A percentile compares a stretch with the other conserved stretches of the same genome.
Conservation (phyloP, 2,329 filamentous ascomycete species). For the Arthrocladium fulminans region DNA sequence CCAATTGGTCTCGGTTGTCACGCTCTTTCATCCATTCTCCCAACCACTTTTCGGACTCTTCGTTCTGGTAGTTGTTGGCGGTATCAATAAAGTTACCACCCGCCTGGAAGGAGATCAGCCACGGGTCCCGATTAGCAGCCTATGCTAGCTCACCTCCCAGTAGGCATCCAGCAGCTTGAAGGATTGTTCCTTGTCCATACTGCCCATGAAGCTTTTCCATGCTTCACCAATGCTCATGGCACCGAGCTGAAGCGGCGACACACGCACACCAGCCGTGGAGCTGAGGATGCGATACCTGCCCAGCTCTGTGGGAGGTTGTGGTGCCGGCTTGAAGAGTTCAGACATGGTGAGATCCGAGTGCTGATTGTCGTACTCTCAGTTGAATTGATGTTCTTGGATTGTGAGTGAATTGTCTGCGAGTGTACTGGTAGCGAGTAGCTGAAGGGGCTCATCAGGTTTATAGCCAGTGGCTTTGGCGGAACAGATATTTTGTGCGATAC, state of each 20-base stretch:
- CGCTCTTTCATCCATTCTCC: constrained; percentile 54
- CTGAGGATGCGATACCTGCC: constrained; percentile 58
- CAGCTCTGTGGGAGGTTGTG: constrained; percentile 51
- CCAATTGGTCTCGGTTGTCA: constrained; percentile 58
- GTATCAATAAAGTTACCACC: constrained; percentile 39
- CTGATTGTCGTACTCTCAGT: too few relatives aligned
- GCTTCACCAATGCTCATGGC: constrained; percentile 33
- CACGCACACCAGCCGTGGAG: constrained; percentile 55
- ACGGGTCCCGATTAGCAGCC: background rate
- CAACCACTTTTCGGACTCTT: constrained; percentile 57
- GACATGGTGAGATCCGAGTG: constrained; percentile 24
- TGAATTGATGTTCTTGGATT: too few relatives aligned
- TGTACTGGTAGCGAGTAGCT: too few relatives aligned
- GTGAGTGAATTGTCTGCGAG: too few relatives aligned
- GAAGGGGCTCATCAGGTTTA: too few relatives aligned
- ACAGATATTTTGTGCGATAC: too few relatives aligned
- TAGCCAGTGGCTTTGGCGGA: too few relatives aligned
- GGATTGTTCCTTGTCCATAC: constrained; percentile 53
- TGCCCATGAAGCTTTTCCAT: constrained; percentile 47
- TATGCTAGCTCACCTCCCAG: constrained; percentile 32
- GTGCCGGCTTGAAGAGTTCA: constrained; percentile 31
- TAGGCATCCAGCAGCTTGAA: constrained; percentile 60
- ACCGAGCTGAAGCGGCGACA: constrained; percentile 51
- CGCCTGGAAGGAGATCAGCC: constrained; percentile 25
- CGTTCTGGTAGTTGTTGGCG: constrained; percentile 57